A percentile compares a stretch with the other conserved stretches of the same genome.
Conservation (phyloP, 306 rosid species). For the Hippophae gyantsensis region DNA sequence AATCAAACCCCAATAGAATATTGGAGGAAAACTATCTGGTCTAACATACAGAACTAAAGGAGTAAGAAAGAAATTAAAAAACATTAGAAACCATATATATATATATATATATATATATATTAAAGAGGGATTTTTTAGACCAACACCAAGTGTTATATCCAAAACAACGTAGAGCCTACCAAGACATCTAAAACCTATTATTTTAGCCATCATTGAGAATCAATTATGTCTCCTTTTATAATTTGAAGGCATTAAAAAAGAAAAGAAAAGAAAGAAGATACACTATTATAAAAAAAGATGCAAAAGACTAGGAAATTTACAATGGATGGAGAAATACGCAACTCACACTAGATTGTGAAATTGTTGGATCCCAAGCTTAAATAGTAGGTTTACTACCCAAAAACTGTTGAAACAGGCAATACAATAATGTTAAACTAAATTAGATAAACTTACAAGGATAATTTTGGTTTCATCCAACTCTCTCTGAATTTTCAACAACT, state of each 20-base stretch:
- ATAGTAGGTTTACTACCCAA: slow-evolving; percentile 4
- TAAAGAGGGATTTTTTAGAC: neutral
- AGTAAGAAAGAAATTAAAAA: too few species aligned
- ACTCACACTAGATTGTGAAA: too few species aligned
- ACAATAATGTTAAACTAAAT: neutral
- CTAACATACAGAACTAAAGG: too few species aligned
- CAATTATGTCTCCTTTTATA: neutral
- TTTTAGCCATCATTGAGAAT: neutral
- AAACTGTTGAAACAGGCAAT: slow-evolving; percentile 6
- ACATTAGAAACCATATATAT: too few species aligned
- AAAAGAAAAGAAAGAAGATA: neutral
- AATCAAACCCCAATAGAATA: too few species aligned
- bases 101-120: too few species aligned
- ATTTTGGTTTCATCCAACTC: slow-evolving; percentile 98
- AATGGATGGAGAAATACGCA: neutral
- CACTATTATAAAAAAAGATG: neutral
- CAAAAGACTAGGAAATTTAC: too few species aligned
- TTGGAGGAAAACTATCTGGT: too few species aligned
- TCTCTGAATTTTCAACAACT: slow-evolving; percentile 84
- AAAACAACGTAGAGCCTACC: neutral
- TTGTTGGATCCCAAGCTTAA: neutral
- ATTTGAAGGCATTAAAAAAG: neutral
- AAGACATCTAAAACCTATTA: neutral
- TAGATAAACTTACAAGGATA: slow-evolving; percentile 65
- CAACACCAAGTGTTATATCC: neutral